Evolutionary conservation across 495 filamentous ascomycete genomes (phyloP).

Genomic region (Hyphodiscus hymeniophilus): DNA sequence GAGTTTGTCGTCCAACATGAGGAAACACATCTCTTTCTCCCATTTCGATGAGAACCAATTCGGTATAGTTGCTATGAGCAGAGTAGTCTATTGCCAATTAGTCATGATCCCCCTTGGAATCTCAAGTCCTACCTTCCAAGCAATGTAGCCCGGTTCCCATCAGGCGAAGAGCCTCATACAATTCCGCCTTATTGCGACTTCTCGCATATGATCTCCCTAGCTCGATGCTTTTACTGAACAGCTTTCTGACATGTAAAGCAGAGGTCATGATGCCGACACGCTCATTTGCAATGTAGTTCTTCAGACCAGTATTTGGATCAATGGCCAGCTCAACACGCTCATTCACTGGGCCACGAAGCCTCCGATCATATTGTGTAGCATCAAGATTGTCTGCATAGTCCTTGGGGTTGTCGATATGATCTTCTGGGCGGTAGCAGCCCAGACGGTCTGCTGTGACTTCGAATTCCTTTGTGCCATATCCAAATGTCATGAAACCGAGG

Average conservation of each 20-base stretch:
- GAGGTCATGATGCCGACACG: conserved; percentile 64
- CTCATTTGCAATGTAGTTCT: conserved; percentile 88
- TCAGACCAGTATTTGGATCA: conserved; percentile 71
- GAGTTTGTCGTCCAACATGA: conserved; percentile 67
- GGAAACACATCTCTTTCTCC: conserved; percentile 75
- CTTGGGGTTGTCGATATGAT: conserved; percentile 57
- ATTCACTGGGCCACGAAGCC: conserved; percentile 74
- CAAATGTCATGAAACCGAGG: conserved; percentile 84
- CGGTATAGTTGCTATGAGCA: conserved; percentile 85
- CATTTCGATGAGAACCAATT: conserved; percentile 77
- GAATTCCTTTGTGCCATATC: conserved; percentile 95
- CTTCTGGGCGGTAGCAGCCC: conserved; percentile 88
- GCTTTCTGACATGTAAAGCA: conserved; percentile 60
- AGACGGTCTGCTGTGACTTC: conserved; percentile 89
- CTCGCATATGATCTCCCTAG: conserved; percentile 62
- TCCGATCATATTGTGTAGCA: conserved; percentile 68
- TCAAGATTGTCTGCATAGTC: conserved; percentile 50
- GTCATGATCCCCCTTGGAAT: conserved; percentile 58
- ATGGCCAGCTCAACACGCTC: conserved; percentile 70
- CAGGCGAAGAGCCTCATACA: conserved; percentile 77
- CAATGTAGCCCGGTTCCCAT: conserved; percentile 84
- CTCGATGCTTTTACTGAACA: conserved; percentile 64
- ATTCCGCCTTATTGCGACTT: conserved; percentile 55
- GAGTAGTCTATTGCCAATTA: conserved; percentile 77
- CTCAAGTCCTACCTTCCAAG: conserved; percentile 48